These are phyloP conservation scores for Acorus gramineus DNA, from an alignment of 106 monocot species.

Conservation along the genomic window DNA sequence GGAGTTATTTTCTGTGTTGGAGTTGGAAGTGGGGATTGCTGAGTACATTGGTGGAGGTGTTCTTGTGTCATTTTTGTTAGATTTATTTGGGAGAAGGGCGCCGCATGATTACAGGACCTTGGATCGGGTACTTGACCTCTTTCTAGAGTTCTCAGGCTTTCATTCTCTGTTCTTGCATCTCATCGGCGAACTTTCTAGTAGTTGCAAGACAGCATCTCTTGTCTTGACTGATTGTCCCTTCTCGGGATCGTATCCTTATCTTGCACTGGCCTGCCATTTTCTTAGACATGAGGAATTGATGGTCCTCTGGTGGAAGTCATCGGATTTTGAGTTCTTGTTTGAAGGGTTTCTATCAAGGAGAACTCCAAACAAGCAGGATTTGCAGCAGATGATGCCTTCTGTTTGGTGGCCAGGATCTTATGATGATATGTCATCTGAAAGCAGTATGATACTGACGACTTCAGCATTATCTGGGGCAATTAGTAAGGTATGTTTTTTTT, in stretches of 20 bases:
- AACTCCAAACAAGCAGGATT: slow-evolving; percentile 79
- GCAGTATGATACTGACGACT: slow-evolving; percentile 67
- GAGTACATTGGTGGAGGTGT: slow-evolving; percentile 69
- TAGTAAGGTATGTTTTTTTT: slow-evolving; percentile 40
- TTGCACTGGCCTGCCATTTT: slow-evolving; percentile 69
- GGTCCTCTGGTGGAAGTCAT: slow-evolving; percentile 66
- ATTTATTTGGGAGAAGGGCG: slow-evolving; percentile 42
- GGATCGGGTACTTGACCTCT: slow-evolving; percentile 54
- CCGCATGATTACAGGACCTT: slow-evolving; percentile 62
- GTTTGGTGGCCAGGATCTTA: slow-evolving; percentile 93
- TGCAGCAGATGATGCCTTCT: slow-evolving; percentile 68
- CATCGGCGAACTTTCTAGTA: slow-evolving; percentile 59
- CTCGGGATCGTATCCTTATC: slow-evolving; percentile 79
- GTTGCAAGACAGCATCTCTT: slow-evolving; percentile 61
- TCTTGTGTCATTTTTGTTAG: slow-evolving; percentile 44
- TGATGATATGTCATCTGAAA: slow-evolving; percentile 72
- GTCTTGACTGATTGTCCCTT: slow-evolving; percentile 78
- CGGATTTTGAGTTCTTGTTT: slow-evolving; percentile 55
- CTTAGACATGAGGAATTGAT: slow-evolving; percentile 61
- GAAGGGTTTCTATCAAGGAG: slow-evolving; percentile 86
- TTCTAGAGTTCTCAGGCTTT: slow-evolving; percentile 53
- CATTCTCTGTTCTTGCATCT: slow-evolving; percentile 47
- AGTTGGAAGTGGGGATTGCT: slow-evolving; percentile 15
- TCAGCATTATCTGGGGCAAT: slow-evolving; percentile 63
- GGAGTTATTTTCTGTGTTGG: slow-evolving; percentile 44